Base-by-base conservation (phyloP, 1,139 yeast genomes). In the Geotrichum candidum region DNA sequence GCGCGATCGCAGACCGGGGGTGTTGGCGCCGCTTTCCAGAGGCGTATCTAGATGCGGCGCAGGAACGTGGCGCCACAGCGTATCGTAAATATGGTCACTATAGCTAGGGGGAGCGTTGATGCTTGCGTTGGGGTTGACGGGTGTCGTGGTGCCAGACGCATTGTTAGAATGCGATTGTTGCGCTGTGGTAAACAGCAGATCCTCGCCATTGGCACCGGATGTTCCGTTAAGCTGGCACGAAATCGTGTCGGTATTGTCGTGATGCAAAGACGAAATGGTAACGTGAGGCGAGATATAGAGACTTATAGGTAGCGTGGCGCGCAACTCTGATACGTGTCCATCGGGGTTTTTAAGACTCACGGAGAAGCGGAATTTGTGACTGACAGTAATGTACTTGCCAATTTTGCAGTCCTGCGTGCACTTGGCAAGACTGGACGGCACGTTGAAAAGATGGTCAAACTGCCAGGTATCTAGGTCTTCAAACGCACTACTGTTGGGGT, bases 91-190 rank as follows among this genome's bases (percentile, higher is more conserved):
- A 72, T 90, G 97, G 64, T 82, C 85, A 65, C 86, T 90, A 71
- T 94, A 94, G 65, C 88, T 81, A 33, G 99, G 99, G 2, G 98
- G 98, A 0, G 97, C 96, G 73, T 85, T 80, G 33, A 60, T 25
- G 18, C 46, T 23, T 5, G 29, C 41, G 29, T 22, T 48, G 7
- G 53, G 48, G 22, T 22, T 33, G 46, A n/a, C 18, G 46, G 46
- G 46, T n/a, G 46, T 41, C n/a, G 46, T 15, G 15, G n/a, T 18
- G 18, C 46, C 18, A 15, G 46, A 41, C 18, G 46, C 46, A 23
- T 48, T 46, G 15, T 22, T 9, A 41, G 46, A 41, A 15, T 41
- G 46, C 29, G 53, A 38, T 4, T 31, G 51, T 11, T 22, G 27
- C 5, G 56, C 51, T 7, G 60, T 15, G 22, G 58, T 18, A 38